These are phyloP conservation scores for Lepidium campestre DNA, from an alignment of 441 rosid species.

Conservation along the genomic window DNA sequence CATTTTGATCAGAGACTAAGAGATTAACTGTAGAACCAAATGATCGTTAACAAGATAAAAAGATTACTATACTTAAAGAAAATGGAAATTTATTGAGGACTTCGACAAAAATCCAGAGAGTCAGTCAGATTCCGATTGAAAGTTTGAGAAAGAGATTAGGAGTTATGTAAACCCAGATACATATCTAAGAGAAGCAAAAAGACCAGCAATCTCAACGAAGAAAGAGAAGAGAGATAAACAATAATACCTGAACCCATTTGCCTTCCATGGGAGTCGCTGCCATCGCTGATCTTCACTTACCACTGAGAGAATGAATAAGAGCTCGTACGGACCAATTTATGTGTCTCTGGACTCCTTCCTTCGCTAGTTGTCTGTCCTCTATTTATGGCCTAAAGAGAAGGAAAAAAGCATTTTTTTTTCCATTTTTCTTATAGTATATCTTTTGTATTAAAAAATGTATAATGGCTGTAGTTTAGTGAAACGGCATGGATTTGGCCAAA, in stretches of 20 bases:
- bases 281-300: conserved; percentile 1
- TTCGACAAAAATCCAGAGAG: not conserved
- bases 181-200: not conserved
- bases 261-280: conserved; percentile 37
- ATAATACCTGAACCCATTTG: conserved; percentile 56
- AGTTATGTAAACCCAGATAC: not conserved
- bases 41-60: not conserved
- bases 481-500: not conserved
- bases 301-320: not conserved
- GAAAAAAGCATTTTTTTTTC: not conserved
- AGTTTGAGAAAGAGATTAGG: no score
- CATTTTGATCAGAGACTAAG: not conserved
- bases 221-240: conserved; percentile 3
- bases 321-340: not conserved
- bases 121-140: not conserved
- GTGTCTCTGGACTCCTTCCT: not conserved
- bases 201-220: not conserved
- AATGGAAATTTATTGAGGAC: not conserved
- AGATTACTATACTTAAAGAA: not conserved
- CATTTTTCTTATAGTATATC: no score
- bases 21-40: not conserved
- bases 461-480: not conserved
- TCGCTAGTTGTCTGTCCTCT: not conserved
- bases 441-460: not conserved
- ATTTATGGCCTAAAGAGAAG: conserved; percentile 7